Percentiles rank a stretch among this genome's conserved stretches.
These are phyloP conservation scores for Musa schizocarpa DNA, from an alignment of 176 grass and related monocot genomes.

Conservation along the genomic window DNA sequence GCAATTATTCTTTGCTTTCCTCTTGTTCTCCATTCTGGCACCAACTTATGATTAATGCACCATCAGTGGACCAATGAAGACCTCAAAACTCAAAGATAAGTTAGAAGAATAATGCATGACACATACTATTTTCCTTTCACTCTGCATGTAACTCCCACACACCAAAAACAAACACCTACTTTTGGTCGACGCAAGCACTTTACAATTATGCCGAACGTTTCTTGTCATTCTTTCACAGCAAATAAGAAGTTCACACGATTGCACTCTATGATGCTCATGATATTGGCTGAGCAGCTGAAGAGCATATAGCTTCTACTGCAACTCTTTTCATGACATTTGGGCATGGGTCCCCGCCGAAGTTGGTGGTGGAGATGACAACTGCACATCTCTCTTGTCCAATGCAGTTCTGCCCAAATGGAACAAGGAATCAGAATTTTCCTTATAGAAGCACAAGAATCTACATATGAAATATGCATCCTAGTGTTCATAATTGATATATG, in stretches of 20 bases:
- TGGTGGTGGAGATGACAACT: slow-evolving; percentile 54
- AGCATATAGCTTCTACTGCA: slow-evolving; percentile 73
- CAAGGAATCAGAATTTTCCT: background rate
- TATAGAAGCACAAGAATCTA: too few relatives aligned
- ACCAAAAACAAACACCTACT: background rate
- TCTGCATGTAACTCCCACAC: background rate
- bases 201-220: slow-evolving; percentile 54
- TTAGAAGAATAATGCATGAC: background rate
- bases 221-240: background rate
- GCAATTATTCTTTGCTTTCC: background rate
- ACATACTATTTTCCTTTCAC: background rate
- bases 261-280: slow-evolving; percentile 1
- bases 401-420: slow-evolving; percentile 54
- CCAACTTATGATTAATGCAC: background rate
- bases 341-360: slow-evolving; percentile 56
- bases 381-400: slow-evolving; percentile 67
- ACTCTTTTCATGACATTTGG: slow-evolving; percentile 64
- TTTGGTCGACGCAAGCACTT: slow-evolving; percentile 23
- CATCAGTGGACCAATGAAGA: background rate
- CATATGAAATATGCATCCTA: too few relatives aligned
- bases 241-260: slow-evolving; percentile 2
- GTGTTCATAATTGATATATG: too few relatives aligned
- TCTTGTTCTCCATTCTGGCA: slow-evolving; percentile 7
- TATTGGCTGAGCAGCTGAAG: slow-evolving; percentile 27
- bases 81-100: background rate